Evolutionary conservation across 2,329 filamentous ascomycete species (phyloP), one percentile per base, ranked within the genome.

Genomic region (Karstenula rhodostoma): DNA sequence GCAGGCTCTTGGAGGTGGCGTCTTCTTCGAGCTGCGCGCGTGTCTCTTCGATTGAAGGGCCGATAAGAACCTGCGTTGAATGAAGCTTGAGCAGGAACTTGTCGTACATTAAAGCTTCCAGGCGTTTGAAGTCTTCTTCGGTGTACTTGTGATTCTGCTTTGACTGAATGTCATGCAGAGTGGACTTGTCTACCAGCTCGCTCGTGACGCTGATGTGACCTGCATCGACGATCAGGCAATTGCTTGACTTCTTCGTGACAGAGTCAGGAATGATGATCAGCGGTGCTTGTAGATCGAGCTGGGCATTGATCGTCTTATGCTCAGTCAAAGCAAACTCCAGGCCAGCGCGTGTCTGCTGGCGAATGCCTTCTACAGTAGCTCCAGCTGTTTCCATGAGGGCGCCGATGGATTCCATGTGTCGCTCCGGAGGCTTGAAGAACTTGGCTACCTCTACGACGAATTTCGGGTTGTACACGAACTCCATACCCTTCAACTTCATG

Each of bases 321-420:
- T 99, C 96, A 72, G 97, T 91, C 3, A 99, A 82, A 0, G 95
- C 96, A 78, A 97, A 99, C 77, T 99, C 94, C 35, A 99, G 86
- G 27, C 95, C 94, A 52, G 95, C 94, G 75, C 96, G 87, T 4
- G 96, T 99, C 80, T 99, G 96, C 76, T 98, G 94, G 35, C 96
- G 87, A 60, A 99, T 84, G 8, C 94, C 94, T 78, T 99, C 94
- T 0, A 99, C 94, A 0, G 95, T 99, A 1, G 94, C 94, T 25
- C 95, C 94, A 5, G 95, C 95, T 49, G 90, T 93, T 78, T 99
- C 96, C 89, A 99, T 92, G 58, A 99, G 84, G 1, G 95, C 96
- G 13, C 89, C 91, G 68, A 99, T 97, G 10, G 95, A 99, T 74
- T 99, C 95, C 94, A 99, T 97, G 75, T 99, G 96, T 53, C 94